phyloP scores from a whole-genome alignment of 1,284 basidiomycete genomes.

The Heimioporus punctisporus region DNA sequence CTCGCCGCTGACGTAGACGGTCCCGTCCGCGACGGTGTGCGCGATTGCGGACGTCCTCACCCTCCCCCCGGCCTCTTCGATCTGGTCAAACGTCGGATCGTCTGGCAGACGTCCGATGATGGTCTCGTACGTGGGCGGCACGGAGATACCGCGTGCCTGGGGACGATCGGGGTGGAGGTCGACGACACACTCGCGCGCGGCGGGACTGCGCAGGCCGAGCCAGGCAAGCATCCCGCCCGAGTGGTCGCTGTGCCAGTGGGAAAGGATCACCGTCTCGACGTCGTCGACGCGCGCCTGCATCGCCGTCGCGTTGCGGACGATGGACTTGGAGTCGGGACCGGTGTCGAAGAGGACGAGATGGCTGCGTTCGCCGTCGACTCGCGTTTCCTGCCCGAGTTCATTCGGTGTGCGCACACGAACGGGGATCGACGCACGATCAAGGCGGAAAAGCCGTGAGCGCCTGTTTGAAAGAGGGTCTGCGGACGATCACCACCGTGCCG shows the following conservation, averaged over 20 bases:
- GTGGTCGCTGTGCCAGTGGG: conserved; percentile 88
- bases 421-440: conserved; percentile 56
- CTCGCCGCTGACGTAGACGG: conserved; percentile 78
- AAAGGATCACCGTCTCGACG: conserved; percentile 69
- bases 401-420: too few species aligned
- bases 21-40: conserved; percentile 62
- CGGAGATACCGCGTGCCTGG: conserved; percentile 71
- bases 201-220: conserved; percentile 44
- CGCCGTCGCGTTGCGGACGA: conserved; percentile 69
- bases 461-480: conserved; percentile 41
- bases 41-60: conserved; percentile 58
- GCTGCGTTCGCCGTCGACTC: conserved; percentile 41
- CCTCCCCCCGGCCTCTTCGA: conserved; percentile 54
- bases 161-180: conserved; percentile 82
- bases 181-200: conserved; percentile 44
- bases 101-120: conserved; percentile 61
- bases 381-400: conserved; percentile 49
- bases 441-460: conserved; percentile 82
- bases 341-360: conserved; percentile 77
- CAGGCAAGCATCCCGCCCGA: conserved; percentile 73
- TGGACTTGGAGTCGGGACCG: conserved; percentile 73
- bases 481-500: too few species aligned
- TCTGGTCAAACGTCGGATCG: conserved; percentile 74
- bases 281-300: conserved; percentile 56
- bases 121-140: conserved; percentile 55